A percentile compares a stretch with the other conserved stretches of the same genome.
Conservation (phyloP, 2,329 filamentous ascomycete genomes). For the Venturia pyrina region DNA sequence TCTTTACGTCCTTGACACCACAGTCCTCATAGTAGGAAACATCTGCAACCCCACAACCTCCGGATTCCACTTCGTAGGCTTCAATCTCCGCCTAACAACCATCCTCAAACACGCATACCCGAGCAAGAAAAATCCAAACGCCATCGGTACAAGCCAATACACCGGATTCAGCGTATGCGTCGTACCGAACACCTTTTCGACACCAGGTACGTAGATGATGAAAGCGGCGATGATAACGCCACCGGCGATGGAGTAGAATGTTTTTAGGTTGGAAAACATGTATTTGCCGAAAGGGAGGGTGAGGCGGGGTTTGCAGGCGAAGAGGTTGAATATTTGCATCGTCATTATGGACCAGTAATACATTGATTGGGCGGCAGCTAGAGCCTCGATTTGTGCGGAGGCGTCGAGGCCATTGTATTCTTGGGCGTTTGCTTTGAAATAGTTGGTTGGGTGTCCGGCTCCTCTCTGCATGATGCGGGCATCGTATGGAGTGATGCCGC, state of each 20-base stretch:
- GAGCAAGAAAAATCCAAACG: neutral
- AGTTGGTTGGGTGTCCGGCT: conserved; percentile 5
- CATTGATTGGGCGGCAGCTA: conserved; percentile 6
- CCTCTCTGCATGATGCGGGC: conserved; percentile 9
- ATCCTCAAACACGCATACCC: neutral
- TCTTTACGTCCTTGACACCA: too few species aligned
- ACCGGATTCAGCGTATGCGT: neutral
- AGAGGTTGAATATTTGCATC: conserved; percentile 9
- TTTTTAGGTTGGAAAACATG: conserved; percentile 4
- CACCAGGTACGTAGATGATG: conserved; percentile 2
- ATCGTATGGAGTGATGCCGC: conserved; percentile 3
- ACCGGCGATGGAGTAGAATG: neutral
- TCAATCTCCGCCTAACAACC: neutral
- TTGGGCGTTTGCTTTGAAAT: neutral
- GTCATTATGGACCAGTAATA: conserved; percentile 7
- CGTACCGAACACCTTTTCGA: neutral
- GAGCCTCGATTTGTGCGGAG: neutral
- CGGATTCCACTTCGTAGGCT: conserved; percentile 2
- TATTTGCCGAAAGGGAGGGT: conserved; percentile 9
- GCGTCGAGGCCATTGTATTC: conserved; percentile 8
- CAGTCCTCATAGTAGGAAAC: neutral
- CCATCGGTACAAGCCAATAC: conserved; percentile 4
- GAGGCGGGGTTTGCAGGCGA: conserved; percentile 7
- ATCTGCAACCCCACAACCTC: conserved; percentile 4
- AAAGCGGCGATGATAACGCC: neutral